Percentiles rank a stretch among this genome's conserved stretches.
phyloP scores from a whole-genome alignment of 768 basidiomycete genomes.

The Trametes cubensis region DNA sequence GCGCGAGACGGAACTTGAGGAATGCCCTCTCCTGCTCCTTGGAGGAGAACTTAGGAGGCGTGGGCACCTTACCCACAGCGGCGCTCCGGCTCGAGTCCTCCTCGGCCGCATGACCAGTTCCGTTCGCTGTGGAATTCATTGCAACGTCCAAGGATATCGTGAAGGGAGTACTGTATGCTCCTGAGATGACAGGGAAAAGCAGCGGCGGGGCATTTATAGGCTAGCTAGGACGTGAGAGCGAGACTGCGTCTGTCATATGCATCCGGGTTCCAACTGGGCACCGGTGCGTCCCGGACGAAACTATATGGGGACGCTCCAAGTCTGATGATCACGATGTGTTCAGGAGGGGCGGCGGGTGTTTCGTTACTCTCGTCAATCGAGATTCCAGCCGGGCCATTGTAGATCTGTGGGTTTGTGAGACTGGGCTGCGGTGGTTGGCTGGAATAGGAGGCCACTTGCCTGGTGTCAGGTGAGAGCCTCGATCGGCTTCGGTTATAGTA shows the following conservation, averaged over 20 bases:
- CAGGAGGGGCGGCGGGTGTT: background rate
- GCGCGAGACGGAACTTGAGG: constrained; percentile 48
- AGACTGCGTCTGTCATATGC: too few relatives aligned
- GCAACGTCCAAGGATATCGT: constrained; percentile 1
- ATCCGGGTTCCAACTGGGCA: too few relatives aligned
- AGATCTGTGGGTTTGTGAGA: background rate
- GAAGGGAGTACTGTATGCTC: background rate
- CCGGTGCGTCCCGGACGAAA: too few relatives aligned
- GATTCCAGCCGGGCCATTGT: background rate
- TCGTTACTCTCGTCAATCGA: background rate
- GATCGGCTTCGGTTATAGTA: too few relatives aligned
- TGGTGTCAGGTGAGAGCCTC: too few relatives aligned
- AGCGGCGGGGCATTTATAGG: too few relatives aligned
- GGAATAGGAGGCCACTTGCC: too few relatives aligned
- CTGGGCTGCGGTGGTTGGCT: too few relatives aligned
- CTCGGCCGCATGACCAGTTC: background rate
- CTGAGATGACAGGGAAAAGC: background rate
- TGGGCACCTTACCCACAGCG: constrained; percentile 9
- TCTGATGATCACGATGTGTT: background rate
- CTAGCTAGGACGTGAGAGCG: too few relatives aligned
- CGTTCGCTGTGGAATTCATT: background rate
- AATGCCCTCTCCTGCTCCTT: constrained; percentile 45
- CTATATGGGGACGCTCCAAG: too few relatives aligned
- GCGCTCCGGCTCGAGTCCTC: background rate
- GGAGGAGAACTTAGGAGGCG: constrained; percentile 37